Evolutionary conservation across 2,329 filamentous ascomycete genomes (phyloP), one percentile per base, ranked within the genome.

Genomic region (Exophiala oligosperma): DNA sequence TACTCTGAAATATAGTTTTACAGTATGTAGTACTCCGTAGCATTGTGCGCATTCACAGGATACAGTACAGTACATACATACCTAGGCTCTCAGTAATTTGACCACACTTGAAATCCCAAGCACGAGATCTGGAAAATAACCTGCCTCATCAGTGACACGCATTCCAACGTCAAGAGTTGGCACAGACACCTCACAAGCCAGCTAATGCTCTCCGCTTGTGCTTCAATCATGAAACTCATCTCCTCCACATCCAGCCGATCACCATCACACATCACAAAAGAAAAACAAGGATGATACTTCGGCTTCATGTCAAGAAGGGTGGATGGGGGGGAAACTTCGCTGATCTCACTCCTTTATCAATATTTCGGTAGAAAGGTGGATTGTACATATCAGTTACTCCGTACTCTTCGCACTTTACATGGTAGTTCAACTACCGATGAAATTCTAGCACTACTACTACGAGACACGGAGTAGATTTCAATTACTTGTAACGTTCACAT

Each of bases 91-190:
- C 4, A 35, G 32, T 35, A 9, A 8, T 35, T 46, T 46, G 17
- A 26, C 26, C 43, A 24, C 4, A 46, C 24, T 35, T 2, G 9
- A 35, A 35, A 35, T 35, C 11, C 32, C 7, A 35, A 7, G 32
- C 32, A 35, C 32, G 32, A 35, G 32, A 35, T 35, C 32, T 35
- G 6, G 11, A 35, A 35, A 8, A 9, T 35, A 41, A 41, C 32
- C 32, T 35, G 32, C 32, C 32, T 35, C 32, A 2, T 35, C 9
- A 8, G 32, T 35, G 32, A 50, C 26, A 50, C 29, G 40, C 29
- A 55, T 49, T 37, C 52, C 44, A 46, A 29, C 32, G 46, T 47
- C 52, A 55, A 17, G 12, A 55, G 41, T 55, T 49, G 52, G 49
- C 32, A 55, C 44, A 49, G 21, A 55, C 11, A n/a, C 29, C 23